phyloP scores from a whole-genome alignment of 1,284 basidiomycete species.

The Sanguinoderma infundibulare region DNA sequence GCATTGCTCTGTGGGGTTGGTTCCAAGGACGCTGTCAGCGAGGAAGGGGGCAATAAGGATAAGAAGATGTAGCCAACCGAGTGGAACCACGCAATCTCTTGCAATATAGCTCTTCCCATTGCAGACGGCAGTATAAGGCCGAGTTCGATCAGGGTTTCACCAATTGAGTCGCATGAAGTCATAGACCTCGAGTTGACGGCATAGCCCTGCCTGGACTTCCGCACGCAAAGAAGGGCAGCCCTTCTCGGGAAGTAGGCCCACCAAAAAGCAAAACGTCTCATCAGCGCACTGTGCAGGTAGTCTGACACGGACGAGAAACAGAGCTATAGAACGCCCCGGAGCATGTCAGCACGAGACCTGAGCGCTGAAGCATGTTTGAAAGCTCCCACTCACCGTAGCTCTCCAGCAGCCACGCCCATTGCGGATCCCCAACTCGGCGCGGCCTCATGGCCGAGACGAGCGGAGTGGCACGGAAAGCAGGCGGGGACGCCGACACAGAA shows the following conservation, averaged over 20 bases:
- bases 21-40: neutral
- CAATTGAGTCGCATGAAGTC: neutral
- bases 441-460: slow-evolving; percentile 9
- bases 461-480: neutral
- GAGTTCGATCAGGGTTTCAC: neutral
- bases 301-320: neutral
- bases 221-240: neutral
- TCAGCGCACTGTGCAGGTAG: too few species aligned
- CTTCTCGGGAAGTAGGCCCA: neutral
- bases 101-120: neutral
- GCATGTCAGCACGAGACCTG: slow-evolving; percentile 3
- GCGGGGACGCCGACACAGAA: neutral
- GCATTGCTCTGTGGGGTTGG: neutral
- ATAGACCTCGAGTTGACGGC: neutral
- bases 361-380: neutral
- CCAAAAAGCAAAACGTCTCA: neutral
- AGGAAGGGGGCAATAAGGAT: neutral
- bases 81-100: neutral
- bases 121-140: neutral
- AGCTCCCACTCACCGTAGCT: slow-evolving; percentile 4
- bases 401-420: slow-evolving; percentile 1
- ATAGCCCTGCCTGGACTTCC: neutral
- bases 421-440: slow-evolving; percentile 5
- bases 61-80: neutral
- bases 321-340: neutral